Percentiles rank a stretch among this genome's conserved stretches.
These are phyloP conservation scores for Fusarium sulawesiense DNA, from an alignment of 2,329 filamentous ascomycete genomes.

Conservation along the genomic window DNA sequence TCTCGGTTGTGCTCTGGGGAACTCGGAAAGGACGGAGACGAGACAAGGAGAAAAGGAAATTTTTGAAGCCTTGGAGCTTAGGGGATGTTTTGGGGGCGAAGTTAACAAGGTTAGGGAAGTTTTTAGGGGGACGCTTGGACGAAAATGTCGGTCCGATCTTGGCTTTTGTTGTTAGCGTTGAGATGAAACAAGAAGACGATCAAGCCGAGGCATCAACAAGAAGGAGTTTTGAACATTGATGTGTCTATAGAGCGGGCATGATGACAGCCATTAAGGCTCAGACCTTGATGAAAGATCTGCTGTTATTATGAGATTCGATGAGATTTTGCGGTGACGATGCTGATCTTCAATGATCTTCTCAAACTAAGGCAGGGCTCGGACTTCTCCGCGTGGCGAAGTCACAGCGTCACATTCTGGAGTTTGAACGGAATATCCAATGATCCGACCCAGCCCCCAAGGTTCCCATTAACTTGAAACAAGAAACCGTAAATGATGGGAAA, in stretches of 20 bases:
- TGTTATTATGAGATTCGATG: not conserved
- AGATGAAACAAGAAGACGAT: not conserved
- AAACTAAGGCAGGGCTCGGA: not conserved
- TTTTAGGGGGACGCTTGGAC: slow-evolving; percentile 1
- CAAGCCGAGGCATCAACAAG: not conserved
- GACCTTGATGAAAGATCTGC: not conserved
- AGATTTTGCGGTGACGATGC: not conserved
- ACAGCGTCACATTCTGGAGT: not conserved
- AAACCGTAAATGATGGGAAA: no score
- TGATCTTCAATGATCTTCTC: not conserved
- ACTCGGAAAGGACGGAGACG: not conserved
- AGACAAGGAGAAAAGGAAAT: not conserved
- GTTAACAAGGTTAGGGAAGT: not conserved
- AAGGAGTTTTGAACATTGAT: not conserved
- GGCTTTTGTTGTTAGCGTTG: not conserved
- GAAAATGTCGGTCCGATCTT: not conserved
- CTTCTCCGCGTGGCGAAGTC: slow-evolving; percentile 8
- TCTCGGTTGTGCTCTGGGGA: slow-evolving; percentile 8
- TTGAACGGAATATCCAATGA: not conserved
- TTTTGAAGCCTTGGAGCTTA: not conserved
- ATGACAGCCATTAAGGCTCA: not conserved
- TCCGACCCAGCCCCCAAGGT: not conserved
- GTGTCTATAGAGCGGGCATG: not conserved
- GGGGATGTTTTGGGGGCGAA: not conserved
- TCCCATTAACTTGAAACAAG: not conserved